Conservation (phyloP, 163 green algal genomes). For the Trebouxiophyceae sp. region DNA sequence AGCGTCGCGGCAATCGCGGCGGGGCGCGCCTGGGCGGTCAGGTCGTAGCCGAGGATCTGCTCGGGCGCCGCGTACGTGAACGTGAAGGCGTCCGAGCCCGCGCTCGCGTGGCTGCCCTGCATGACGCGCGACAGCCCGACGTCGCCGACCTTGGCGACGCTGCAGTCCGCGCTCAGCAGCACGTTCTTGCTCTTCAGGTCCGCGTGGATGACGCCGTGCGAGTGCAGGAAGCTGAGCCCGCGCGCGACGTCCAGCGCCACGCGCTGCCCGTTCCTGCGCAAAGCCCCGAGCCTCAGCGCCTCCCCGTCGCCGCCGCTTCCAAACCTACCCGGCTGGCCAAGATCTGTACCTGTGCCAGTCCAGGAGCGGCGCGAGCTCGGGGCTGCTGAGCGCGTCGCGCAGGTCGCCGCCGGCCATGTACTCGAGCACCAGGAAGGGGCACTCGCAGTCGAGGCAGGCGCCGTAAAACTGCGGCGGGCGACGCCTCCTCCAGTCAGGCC, state of each 20-base stretch:
- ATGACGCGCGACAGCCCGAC: conserved; percentile 12
- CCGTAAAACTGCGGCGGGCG: conserved; percentile 7
- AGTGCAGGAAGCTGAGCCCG: no score
- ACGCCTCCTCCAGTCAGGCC: no score
- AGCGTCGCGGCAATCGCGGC: no score
- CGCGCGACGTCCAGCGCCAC: no score
- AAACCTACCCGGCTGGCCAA: no score
- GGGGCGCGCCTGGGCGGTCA: no score
- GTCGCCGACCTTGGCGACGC: conserved; percentile 17
- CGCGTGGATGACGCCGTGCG: conserved; percentile 19
- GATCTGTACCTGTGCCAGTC: conserved; percentile 11
- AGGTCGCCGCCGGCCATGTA: conserved; percentile 5
- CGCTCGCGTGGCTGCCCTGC: conserved; percentile 1
- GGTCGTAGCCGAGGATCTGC: not conserved
- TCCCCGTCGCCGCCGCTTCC: conserved; percentile 1
- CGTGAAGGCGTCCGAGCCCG: not conserved
- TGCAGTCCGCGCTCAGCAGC: conserved; percentile 9
- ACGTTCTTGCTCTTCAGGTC: conserved; percentile 25
- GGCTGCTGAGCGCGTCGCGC: not conserved
- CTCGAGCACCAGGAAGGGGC: conserved; percentile 4
- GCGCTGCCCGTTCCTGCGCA: conserved; percentile 1
- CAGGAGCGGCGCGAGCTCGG: no score
- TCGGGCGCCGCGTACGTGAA: conserved; percentile 15
- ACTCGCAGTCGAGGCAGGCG: not conserved
- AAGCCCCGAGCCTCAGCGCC: conserved; percentile 10